Base-by-base conservation (phyloP, 163 green algal genomes). In the Volvox carteri region DNA sequence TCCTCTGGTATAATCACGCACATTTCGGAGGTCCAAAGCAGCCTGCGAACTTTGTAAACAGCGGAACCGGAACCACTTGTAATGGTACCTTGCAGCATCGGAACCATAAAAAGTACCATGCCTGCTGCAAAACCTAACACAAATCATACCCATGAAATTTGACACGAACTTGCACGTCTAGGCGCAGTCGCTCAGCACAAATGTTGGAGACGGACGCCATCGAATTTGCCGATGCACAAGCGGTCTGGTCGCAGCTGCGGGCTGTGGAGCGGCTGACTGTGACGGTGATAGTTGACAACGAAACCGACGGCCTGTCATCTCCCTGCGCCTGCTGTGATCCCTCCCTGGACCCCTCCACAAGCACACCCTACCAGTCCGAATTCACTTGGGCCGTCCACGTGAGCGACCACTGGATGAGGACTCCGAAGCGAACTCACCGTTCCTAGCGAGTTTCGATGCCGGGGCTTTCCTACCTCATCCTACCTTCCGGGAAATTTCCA, bases 251-350 rank as follows among this genome's bases (percentile, higher is more conserved):
- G 18, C 65, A 42, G 35, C 33, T 87, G 21, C 16, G 30, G 35
- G 48, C 56, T 28, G 67, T 88, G 23, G 83, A 88, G 28, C 44
- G 25, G 2, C 25, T 81, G 28, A 68, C 52, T 14, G 60, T 88
- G 5, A 58, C 37, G 23, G 84, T 83, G 14, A 62, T 89, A 9
- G 84, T 89, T 28, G 84, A 89, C 70, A 89, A 89, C n/a, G 84
- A 89, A 39, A 89, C 70, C 6, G 84, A 89, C 33, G 84, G 84
- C 0, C 39, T 89, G 35, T 89, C 84, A 0, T 50, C 70, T 0
- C 50, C 84, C 1, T 89, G 84, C 52, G 50, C 37, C 50, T 84
- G 68, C 70, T 89, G 84, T 68, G 84, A 89, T 41, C 84, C 84
- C 19, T 33, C 11, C 3, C 25, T 87, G 65, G 84, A 83, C 28